Percentiles rank a stretch among this genome's conserved stretches.
These are phyloP conservation scores for Pichia nakasei DNA, from an alignment of 805 yeast species.

Conservation along the genomic window DNA sequence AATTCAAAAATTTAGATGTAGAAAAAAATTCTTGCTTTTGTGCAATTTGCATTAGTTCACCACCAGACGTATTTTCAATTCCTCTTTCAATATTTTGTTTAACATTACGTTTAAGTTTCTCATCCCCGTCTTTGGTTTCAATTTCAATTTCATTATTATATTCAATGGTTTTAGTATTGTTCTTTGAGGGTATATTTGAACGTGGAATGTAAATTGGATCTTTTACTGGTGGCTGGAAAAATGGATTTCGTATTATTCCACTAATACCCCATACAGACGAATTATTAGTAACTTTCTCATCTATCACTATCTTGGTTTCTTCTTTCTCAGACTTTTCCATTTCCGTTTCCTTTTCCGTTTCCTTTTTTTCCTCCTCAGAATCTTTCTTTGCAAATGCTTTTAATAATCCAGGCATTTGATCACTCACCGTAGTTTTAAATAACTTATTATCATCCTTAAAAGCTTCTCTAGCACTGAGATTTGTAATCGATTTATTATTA, in stretches of 20 bases:
- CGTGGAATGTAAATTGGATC: conserved; percentile 19
- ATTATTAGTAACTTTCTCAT: too few species aligned
- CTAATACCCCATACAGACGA: too few species aligned
- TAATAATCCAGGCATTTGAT: conserved; percentile 58
- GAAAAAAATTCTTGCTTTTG: too few species aligned
- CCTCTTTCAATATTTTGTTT: too few species aligned
- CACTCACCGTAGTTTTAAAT: conserved; percentile 41
- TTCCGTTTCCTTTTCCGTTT: background rate
- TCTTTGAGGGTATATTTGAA: background rate
- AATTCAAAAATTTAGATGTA: too few species aligned
- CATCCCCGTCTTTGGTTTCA: background rate
- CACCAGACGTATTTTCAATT: too few species aligned
- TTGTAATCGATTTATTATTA: background rate
- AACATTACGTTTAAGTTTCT: too few species aligned
- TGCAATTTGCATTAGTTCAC: too few species aligned
- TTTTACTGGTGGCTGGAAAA: conserved; percentile 19
- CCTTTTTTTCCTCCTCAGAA: conserved; percentile 30
- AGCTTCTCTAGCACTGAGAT: conserved; percentile 6
- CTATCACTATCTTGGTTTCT: background rate
- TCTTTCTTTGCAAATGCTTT: conserved; percentile 51
- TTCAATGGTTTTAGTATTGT: background rate
- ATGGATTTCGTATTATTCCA: too few species aligned
- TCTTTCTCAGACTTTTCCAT: background rate
- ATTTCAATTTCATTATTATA: background rate
- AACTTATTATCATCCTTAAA: conserved; percentile 9